Conservation (phyloP, 345 rosid genomes). For the Citrus reticulata region DNA sequence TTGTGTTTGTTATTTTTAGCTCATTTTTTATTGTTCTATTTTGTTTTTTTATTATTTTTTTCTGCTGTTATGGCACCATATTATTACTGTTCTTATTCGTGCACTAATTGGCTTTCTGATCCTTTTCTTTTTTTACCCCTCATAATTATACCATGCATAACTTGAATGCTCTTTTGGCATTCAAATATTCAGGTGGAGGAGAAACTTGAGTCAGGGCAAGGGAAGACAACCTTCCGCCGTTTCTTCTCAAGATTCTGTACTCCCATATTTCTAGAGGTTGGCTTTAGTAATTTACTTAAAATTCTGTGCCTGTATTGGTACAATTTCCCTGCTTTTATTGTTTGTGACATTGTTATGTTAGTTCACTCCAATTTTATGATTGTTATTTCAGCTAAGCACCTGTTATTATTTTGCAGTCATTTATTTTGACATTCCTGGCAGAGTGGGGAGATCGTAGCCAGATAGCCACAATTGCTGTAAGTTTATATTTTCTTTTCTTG, state of each 20-base stretch:
- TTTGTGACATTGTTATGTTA: not conserved
- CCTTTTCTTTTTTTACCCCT: not conserved
- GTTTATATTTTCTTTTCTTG: constrained; percentile 20
- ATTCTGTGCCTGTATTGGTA: not conserved
- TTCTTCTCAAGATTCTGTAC: constrained; percentile 93
- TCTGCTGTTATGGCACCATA: not conserved
- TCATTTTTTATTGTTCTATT: not conserved
- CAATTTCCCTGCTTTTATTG: not conserved
- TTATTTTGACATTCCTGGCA: constrained; percentile 88
- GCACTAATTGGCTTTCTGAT: not conserved
- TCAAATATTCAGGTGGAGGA: constrained; percentile 74
- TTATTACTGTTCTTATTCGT: not conserved
- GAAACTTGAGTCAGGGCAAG: constrained; percentile 90
- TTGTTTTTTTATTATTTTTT: not conserved
- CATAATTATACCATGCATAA: not conserved
- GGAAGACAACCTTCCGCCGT: constrained; percentile 75
- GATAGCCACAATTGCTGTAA: constrained; percentile 99
- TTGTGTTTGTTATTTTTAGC: not conserved
- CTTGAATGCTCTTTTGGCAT: not conserved
- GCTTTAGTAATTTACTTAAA: not conserved
- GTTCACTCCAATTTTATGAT: not conserved
- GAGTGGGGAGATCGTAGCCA: constrained; percentile 99
- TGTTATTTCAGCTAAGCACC: not conserved
- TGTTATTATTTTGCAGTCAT: constrained; percentile 55
- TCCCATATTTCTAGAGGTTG: constrained; percentile 95